These are phyloP conservation scores for Salicornia ramosissima DNA, from an alignment of 148 eudicot species.

Conservation along the genomic window DNA sequence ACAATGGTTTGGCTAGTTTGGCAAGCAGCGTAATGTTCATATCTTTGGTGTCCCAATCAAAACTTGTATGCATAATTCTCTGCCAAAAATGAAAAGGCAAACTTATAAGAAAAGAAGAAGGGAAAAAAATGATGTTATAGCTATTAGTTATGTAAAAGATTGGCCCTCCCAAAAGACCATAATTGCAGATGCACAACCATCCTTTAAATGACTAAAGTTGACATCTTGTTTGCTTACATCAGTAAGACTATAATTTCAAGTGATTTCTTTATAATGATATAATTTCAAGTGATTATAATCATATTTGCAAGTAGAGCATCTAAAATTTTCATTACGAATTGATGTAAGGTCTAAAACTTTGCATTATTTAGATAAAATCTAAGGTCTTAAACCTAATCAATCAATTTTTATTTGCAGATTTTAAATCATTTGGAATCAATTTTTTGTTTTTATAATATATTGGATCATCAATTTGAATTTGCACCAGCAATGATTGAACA, in stretches of 20 bases:
- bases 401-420: too few relatives aligned
- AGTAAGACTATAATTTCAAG: too few relatives aligned
- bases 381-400: too few relatives aligned
- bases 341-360: too few relatives aligned
- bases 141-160: not conserved
- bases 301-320: too few relatives aligned
- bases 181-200: not conserved
- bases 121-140: not conserved
- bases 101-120: not conserved
- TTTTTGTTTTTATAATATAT: not conserved
- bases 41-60: constrained; percentile 88
- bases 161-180: not conserved
- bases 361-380: too few relatives aligned
- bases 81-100: constrained; percentile 31
- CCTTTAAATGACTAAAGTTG: not conserved
- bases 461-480: not conserved
- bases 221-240: not conserved
- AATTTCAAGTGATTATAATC: not conserved
- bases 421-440: too few relatives aligned
- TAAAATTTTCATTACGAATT: too few relatives aligned
- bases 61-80: constrained; percentile 64
- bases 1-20: constrained; percentile 80
- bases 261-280: too few relatives aligned
- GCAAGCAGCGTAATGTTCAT: constrained; percentile 80
- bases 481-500: not conserved